Base-by-base conservation (phyloP, 1,284 basidiomycete genomes). In the Hymenochaete sp. region DNA sequence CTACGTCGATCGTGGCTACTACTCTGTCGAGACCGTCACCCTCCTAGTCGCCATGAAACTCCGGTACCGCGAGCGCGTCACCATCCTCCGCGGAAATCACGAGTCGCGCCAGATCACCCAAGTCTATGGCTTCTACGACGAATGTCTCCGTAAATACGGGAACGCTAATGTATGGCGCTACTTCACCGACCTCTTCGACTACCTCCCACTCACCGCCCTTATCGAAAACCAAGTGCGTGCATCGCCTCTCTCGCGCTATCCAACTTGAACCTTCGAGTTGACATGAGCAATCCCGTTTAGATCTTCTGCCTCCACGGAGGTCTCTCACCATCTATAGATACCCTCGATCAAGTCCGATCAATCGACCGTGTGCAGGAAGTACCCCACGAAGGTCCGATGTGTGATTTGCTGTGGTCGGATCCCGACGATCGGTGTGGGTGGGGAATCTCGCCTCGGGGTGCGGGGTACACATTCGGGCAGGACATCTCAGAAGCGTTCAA, bases 271-370 rank as follows among this genome's bases (percentile, higher is more conserved):
- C 14, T 5, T n/a, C 32, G 13, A 35, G 32, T 6, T 16, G 13
- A 19, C 32, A 35, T n/a, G 14, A 35, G 8, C 13, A 35, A 35
- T 19, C 13, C 45, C 41, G 31, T 44, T 27, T 56, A 93, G 92
- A 98, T 98, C 77, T 98, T 98, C 77, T 98, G 95, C 67, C 77
- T 98, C 52, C 95, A 98, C 65, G 95, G 96, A 44, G 95, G 96
- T 50, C 83, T 98, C 31, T 98, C 95, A 47, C 95, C 96, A 19
- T 98, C 95, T 52, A 98, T 98, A 66, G 95, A 98, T 71, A 98
- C 95, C 51, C 85, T 98, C 54, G 96, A 98, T 74, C 95, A 98
- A 63, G 95, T 98, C 54, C 89, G 95, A 55, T 87, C 91, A 47
- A 98, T 98, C 62, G 95, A 98, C 73, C 86, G 95, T 49, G 92